Conservation (phyloP, 1,284 basidiomycete species). For the Cutaneotrichosporon mucoides region DNA sequence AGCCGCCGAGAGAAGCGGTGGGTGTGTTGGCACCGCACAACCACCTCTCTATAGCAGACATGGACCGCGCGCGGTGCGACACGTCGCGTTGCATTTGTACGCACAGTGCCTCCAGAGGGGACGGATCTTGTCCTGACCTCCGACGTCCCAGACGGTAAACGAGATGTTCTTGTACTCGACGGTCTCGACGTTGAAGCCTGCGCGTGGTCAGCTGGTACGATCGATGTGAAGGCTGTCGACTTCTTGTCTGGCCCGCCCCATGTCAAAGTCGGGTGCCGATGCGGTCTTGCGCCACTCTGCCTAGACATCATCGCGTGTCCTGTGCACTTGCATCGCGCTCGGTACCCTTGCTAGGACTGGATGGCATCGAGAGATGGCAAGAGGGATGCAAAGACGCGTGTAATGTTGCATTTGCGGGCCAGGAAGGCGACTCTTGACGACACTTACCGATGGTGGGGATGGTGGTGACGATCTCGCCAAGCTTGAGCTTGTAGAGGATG, state of each 20-base stretch:
- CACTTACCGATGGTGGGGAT: conserved; percentile 70
- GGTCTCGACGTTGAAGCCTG: conserved; percentile 96
- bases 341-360: too few relatives aligned
- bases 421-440: too few relatives aligned
- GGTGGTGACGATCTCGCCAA: conserved; percentile 97
- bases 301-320: too few relatives aligned
- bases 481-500: conserved; percentile 98
- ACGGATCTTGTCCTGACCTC: conserved; percentile 97
- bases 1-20: background rate
- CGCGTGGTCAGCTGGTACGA: background rate
- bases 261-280: too few relatives aligned
- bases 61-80: background rate
- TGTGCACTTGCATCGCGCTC: too few relatives aligned
- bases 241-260: too few relatives aligned
- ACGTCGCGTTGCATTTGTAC: background rate
- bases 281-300: too few relatives aligned
- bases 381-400: background rate
- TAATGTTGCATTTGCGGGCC: background rate
- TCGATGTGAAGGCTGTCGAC: too few relatives aligned
- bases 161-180: conserved; percentile 99
- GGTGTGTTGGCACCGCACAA: background rate
- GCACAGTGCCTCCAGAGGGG: conserved; percentile 84
- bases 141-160: conserved; percentile 99
- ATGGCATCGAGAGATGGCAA: too few relatives aligned
- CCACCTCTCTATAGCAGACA: background rate